phyloP scores from a whole-genome alignment of 129 eudicot species.

The Escallonia rubra region DNA sequence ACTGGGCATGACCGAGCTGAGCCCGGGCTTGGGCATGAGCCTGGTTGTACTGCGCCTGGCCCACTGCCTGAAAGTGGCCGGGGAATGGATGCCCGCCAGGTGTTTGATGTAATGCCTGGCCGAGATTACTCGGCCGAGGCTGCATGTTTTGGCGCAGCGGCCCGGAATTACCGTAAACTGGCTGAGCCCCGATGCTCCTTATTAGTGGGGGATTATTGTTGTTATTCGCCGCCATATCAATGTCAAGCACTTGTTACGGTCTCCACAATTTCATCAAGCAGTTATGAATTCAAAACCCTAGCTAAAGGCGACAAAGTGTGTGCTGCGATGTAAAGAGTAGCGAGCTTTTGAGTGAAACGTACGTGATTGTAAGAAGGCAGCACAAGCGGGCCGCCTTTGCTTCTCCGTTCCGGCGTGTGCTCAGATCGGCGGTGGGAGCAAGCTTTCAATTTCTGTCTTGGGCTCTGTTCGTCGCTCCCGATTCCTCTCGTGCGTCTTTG shows the following conservation, averaged over 20 bases:
- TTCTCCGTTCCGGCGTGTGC: not conserved
- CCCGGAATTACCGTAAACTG: constrained; percentile 32
- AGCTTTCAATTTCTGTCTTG: too few species aligned
- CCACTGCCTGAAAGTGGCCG: constrained; percentile 47
- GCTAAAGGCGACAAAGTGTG: constrained; percentile 14
- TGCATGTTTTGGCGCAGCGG: constrained; percentile 24
- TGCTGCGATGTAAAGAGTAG: not conserved
- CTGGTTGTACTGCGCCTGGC: constrained; percentile 45
- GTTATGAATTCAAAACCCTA: constrained; percentile 34
- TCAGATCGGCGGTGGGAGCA: not conserved
- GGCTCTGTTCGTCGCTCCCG: too few species aligned
- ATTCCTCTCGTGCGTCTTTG: too few species aligned
- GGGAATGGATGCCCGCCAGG: constrained; percentile 36
- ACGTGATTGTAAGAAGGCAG: not conserved
- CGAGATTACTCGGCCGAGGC: constrained; percentile 20
- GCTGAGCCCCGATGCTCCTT: constrained; percentile 34
- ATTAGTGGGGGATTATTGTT: constrained; percentile 15
- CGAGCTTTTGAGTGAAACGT: not conserved
- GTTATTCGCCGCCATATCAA: constrained; percentile 32
- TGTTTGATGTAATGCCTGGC: constrained; percentile 28
- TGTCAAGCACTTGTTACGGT: too few species aligned
- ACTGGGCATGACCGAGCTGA: constrained; percentile 23
- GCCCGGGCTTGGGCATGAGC: constrained; percentile 42
- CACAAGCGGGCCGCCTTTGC: not conserved
- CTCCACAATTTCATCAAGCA: constrained; percentile 8